Conservation (phyloP, 78 protist genomes). For the Dictyostelium firmibasis region DNA sequence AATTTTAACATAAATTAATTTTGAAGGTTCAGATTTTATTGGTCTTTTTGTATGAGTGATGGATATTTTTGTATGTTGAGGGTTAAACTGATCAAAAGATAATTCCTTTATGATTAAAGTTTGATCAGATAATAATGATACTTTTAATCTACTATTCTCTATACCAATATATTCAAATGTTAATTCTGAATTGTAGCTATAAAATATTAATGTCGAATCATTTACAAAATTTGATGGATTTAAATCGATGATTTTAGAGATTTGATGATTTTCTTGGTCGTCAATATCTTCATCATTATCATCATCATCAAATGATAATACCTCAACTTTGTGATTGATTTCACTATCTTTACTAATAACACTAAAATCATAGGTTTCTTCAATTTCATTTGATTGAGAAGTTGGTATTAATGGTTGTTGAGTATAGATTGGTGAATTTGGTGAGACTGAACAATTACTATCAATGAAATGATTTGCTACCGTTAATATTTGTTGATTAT, state of each 20-base stretch:
- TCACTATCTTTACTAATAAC: not conserved
- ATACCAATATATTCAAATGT: not conserved
- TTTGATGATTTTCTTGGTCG: not conserved
- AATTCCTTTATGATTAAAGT: slow-evolving; percentile 33
- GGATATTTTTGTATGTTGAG: not conserved
- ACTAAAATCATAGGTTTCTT: slow-evolving; percentile 25
- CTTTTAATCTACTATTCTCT: not conserved
- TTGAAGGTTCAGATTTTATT: not conserved
- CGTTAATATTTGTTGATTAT: not conserved
- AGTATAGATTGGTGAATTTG: not conserved
- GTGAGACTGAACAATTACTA: not conserved
- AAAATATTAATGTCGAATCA: not conserved
- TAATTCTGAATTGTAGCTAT: not conserved
- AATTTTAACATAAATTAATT: not conserved
- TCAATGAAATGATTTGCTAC: not conserved
- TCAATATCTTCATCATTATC: not conserved
- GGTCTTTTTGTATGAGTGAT: not conserved
- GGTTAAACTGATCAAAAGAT: not conserved
- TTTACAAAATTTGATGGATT: not conserved
- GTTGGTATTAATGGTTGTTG: not conserved
- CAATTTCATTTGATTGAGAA: not conserved
- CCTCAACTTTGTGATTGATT: not conserved
- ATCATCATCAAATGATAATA: not conserved
- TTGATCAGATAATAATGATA: not conserved
- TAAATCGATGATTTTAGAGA: not conserved